Evolutionary conservation across 352 stramenopile genomes (phyloP), one percentile per base, ranked within the genome.

Genomic region (Phytophthora chlamydospora): DNA sequence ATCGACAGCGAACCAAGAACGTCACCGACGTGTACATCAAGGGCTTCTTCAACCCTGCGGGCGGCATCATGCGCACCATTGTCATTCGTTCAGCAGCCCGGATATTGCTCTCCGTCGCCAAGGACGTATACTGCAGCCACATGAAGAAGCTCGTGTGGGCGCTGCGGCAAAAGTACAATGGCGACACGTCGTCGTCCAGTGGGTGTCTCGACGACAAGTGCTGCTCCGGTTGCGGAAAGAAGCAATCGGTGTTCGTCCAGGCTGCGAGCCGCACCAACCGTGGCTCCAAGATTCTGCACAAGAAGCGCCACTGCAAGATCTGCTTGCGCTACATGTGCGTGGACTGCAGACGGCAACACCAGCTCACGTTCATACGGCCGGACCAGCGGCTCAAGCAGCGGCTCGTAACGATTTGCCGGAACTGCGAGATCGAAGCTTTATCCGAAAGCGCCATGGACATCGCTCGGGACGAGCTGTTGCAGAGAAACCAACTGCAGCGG

Each of bases 71-170:
- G 56, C 71, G 73, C 2, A 56, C 68, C 4, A 71, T 80, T 17
- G 56, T 76, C 0, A 63, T 75, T 6, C 63, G 58, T 5, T 79
- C 73, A 0, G 62, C 66, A 0, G 63, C 66, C 21, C 66, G 77
- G 7, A 47, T 62, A 1, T 50, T 88, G 9, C 49, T 88, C 4
- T 73, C 68, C 0, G 42, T 76, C 2, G 55, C 63, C 1, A 76
- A 76, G 13, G 60, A 75, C 48, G 73, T 80, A 4, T 57, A 82
- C 31, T 90, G 80, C 47, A 68, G 66, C 8, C 67, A 81, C 17
- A 87, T 85, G 78, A 88, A 88, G 57, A 90, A 90, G 44, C 72
- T 90, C 24, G 56, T 66, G 51, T 89, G 78, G 76, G 66, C 75
- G 1, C 17, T 89, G 19, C 59, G 63, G n/a, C 49, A 64, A 16